Evolutionary conservation across 345 rosid species (phyloP).

Genomic region (Hibiscus tridactylites): DNA sequence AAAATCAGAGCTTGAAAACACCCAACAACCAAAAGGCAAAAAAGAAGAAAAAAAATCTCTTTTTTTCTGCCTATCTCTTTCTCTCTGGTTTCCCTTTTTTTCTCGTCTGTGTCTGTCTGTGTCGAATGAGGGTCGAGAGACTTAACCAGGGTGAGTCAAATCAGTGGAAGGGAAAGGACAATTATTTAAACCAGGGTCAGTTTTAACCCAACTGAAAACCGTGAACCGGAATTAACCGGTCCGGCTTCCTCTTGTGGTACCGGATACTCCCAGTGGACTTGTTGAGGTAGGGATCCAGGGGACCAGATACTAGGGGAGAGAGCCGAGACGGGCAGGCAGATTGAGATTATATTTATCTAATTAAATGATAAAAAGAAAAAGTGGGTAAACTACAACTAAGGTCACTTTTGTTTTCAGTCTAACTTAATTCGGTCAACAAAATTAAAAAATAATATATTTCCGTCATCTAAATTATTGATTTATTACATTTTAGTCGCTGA

Average conservation of each 20-base stretch:
- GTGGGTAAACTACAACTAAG: no score
- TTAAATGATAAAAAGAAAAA: no score
- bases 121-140: slow-evolving; percentile 11
- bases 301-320: slow-evolving; percentile 18
- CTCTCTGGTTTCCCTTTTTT: slow-evolving; percentile 5
- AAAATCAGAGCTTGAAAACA: slow-evolving; percentile 23
- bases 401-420: no score
- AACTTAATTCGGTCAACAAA: no score
- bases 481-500: no score
- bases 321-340: not conserved
- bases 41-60: not conserved
- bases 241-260: slow-evolving; percentile 15
- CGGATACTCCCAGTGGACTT: slow-evolving; percentile 29
- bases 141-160: slow-evolving; percentile 14
- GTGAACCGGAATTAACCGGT: slow-evolving; percentile 46
- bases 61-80: slow-evolving; percentile 4
- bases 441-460: no score
- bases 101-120: slow-evolving; percentile 21
- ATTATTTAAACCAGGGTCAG: slow-evolving; percentile 74
- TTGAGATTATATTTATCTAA: not conserved
- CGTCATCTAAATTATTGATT: no score
- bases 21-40: not conserved
- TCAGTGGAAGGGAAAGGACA: slow-evolving; percentile 27
- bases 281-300: slow-evolving; percentile 4
- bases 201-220: slow-evolving; percentile 38